Percentiles rank a stretch among this genome's conserved stretches.
Conservation (phyloP, 2,329 filamentous ascomycete species). For the Alternaria consortialis region DNA sequence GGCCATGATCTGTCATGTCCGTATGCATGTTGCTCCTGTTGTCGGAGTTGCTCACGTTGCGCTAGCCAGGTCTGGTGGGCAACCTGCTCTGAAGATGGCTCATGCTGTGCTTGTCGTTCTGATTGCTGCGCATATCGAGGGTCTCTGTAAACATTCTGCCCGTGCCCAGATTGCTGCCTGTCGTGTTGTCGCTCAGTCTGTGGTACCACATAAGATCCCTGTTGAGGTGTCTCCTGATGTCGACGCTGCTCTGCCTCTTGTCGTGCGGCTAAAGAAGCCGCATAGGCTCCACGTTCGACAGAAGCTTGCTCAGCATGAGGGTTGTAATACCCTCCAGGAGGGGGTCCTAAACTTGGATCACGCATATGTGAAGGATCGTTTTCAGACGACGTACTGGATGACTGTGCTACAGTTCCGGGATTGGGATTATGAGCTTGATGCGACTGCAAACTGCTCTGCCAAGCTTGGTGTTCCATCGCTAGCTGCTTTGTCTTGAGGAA, state of each 20-base stretch:
- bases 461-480: conserved; percentile 31
- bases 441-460: conserved; percentile 11
- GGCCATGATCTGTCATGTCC: conserved; percentile 6
- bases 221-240: conserved; percentile 13
- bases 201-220: conserved; percentile 11
- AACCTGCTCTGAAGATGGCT: neutral
- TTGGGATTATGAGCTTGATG: conserved; percentile 15
- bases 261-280: conserved; percentile 23
- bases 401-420: conserved; percentile 8
- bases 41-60: conserved; percentile 14
- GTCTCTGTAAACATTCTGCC: conserved; percentile 4
- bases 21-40: conserved; percentile 7
- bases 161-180: conserved; percentile 5
- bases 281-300: conserved; percentile 26
- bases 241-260: conserved; percentile 23
- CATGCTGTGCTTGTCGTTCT: conserved; percentile 11
- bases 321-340: conserved; percentile 38
- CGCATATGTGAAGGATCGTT: conserved; percentile 13
- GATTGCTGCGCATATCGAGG: conserved; percentile 15
- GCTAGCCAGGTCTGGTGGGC: conserved; percentile 11
- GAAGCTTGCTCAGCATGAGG: conserved; percentile 22
- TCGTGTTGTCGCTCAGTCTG: conserved; percentile 11
- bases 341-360: conserved; percentile 21
- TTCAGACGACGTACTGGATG: conserved; percentile 9
- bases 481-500: conserved; percentile 35